A percentile compares a stretch with the other conserved stretches of the same genome.
phyloP scores from a whole-genome alignment of 768 basidiomycete species.

The Lepiota venenata region DNA sequence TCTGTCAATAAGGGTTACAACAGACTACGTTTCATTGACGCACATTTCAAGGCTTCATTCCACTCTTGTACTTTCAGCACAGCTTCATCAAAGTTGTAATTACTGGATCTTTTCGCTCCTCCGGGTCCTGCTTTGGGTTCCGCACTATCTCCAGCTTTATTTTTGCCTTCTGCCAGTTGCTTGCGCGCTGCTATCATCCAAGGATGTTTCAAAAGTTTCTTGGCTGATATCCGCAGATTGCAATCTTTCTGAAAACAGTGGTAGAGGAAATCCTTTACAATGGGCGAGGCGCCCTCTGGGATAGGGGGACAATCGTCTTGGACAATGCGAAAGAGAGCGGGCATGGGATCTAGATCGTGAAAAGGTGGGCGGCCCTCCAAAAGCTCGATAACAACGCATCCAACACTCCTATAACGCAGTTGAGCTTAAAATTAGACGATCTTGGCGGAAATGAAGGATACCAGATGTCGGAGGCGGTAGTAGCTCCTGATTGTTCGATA shows the following conservation, averaged over 20 bases:
- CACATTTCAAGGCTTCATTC: slow-evolving; percentile 96
- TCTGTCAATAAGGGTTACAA: slow-evolving; percentile 10
- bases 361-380: slow-evolving; percentile 92
- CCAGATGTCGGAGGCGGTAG: slow-evolving; percentile 96
- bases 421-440: not conserved
- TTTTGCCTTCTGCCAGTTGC: slow-evolving; percentile 53
- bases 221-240: slow-evolving; percentile 91
- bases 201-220: slow-evolving; percentile 88
- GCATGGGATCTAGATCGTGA: slow-evolving; percentile 96
- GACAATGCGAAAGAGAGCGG: slow-evolving; percentile 96
- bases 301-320: slow-evolving; percentile 98
- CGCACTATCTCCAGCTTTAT: slow-evolving; percentile 25
- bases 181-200: slow-evolving; percentile 92
- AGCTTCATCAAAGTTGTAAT: slow-evolving; percentile 91
- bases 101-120: slow-evolving; percentile 52
- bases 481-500: slow-evolving; percentile 96
- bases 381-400: slow-evolving; percentile 97
- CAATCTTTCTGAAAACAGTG: slow-evolving; percentile 99
- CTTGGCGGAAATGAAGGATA: slow-evolving; percentile 13
- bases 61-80: slow-evolving; percentile 96
- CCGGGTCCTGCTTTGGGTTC: slow-evolving; percentile 33
- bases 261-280: slow-evolving; percentile 94
- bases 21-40: slow-evolving; percentile 12
- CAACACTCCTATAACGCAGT: slow-evolving; percentile 64
- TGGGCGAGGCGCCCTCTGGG: slow-evolving; percentile 91